phyloP scores from a whole-genome alignment of 305 asterid genomes.

The Fraxinus ornus region DNA sequence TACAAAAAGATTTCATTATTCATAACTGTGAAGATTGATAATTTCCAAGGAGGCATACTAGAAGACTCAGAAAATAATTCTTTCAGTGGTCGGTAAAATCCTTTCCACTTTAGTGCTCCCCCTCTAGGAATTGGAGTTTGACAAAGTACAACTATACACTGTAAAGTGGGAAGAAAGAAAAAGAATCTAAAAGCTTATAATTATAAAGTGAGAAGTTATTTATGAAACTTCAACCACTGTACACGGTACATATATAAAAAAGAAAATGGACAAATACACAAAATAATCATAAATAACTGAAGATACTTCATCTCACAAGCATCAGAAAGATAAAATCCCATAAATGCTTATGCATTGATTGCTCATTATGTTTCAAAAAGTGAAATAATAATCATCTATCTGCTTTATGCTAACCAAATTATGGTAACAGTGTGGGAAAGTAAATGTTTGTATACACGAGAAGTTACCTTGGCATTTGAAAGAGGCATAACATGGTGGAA shows the following conservation, averaged over 20 bases:
- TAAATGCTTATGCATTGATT: not conserved
- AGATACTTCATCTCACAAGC: conserved; percentile 4
- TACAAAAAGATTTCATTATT: not conserved
- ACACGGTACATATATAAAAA: not conserved
- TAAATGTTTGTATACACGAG: conserved; percentile 38
- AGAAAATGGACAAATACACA: not conserved
- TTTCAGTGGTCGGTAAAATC: not conserved
- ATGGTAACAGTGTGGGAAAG: conserved; percentile 9
- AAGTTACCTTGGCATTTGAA: conserved; percentile 39
- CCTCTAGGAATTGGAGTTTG: not conserved
- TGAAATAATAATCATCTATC: conserved; percentile 27
- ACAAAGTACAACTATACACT: not conserved
- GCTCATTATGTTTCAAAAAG: not conserved
- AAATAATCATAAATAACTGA: not conserved
- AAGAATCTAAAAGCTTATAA: not conserved
- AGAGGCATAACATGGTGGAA: conserved; percentile 9
- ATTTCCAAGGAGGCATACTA: not conserved
- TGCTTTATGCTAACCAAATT: conserved; percentile 28
- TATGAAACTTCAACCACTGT: not conserved
- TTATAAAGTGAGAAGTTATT: not conserved
- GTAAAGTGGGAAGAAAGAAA: not conserved
- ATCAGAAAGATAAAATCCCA: not conserved
- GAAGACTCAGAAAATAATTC: not conserved
- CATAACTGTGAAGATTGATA: not conserved
- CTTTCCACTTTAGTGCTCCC: not conserved